Percentiles rank a stretch among this genome's conserved stretches.
Evolutionary conservation across 2,329 filamentous ascomycete species (phyloP).

Genomic region (Beauveria medogensis): DNA sequence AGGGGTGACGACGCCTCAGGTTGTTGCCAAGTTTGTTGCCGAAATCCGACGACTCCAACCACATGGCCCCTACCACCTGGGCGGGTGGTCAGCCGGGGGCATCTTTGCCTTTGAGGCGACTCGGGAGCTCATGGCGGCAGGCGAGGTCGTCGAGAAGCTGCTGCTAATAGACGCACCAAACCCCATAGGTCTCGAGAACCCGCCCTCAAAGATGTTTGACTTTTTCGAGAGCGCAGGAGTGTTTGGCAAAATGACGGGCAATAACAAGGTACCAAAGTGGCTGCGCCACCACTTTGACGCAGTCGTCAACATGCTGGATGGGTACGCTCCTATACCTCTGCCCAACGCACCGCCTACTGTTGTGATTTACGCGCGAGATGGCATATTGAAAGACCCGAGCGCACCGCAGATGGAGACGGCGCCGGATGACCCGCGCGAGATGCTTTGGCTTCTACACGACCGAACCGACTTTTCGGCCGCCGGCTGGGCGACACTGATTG

Average conservation of each 20-base stretch:
- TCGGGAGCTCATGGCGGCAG: slow-evolving; percentile 46
- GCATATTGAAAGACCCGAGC: slow-evolving; percentile 39
- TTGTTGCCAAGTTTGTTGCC: slow-evolving; percentile 8
- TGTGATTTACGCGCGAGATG: slow-evolving; percentile 65
- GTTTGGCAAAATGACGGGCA: slow-evolving; percentile 48
- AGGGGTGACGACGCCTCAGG: slow-evolving; percentile 14
- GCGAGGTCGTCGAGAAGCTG: slow-evolving; percentile 50
- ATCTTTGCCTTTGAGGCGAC: no score
- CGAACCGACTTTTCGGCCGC: slow-evolving; percentile 51
- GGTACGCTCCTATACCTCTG: slow-evolving; percentile 52
- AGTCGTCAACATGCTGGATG: slow-evolving; percentile 58
- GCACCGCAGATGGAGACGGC: slow-evolving; percentile 48
- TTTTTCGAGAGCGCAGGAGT: slow-evolving; percentile 68
- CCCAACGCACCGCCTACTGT: slow-evolving; percentile 54
- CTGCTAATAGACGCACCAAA: slow-evolving; percentile 60
- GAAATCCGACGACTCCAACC: no score
- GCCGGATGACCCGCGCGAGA: not conserved
- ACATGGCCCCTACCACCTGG: no score
- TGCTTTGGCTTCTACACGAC: slow-evolving; percentile 60
- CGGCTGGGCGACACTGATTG: slow-evolving; percentile 18
- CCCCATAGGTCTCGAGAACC: slow-evolving; percentile 59
- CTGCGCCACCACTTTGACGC: slow-evolving; percentile 65
- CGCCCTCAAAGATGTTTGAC: slow-evolving; percentile 54
- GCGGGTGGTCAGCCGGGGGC: no score
- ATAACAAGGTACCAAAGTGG: slow-evolving; percentile 51